These are phyloP conservation scores for Spongispora temasekensis DNA, from an alignment of 1,284 basidiomycete species.

Conservation along the genomic window DNA sequence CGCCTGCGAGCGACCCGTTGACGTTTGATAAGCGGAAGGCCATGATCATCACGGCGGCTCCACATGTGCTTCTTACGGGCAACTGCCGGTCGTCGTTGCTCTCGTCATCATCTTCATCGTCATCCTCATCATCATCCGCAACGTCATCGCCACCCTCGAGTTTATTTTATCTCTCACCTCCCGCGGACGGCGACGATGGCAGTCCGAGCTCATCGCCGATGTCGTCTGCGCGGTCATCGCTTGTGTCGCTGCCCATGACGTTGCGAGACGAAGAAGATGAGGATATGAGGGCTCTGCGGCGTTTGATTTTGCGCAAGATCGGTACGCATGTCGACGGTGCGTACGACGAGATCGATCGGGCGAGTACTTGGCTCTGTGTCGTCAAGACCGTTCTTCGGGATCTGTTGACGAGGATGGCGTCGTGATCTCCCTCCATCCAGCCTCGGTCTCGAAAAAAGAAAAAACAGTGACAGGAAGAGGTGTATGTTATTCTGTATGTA, in stretches of 20 bases:
- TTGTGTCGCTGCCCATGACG: slow-evolving; percentile 39
- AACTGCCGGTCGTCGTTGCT: slow-evolving; percentile 35
- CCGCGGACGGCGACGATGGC: slow-evolving; percentile 1
- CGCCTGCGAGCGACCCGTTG: slow-evolving; percentile 21
- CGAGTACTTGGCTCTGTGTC: slow-evolving; percentile 57
- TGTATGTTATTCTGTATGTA: slow-evolving; percentile 40
- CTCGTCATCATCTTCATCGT: slow-evolving; percentile 33
- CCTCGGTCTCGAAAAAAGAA: too few species aligned
- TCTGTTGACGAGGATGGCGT: slow-evolving; percentile 51
- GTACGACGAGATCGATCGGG: slow-evolving; percentile 64
- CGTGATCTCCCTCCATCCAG: too few species aligned
- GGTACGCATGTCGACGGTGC: slow-evolving; percentile 56
- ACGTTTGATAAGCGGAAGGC: slow-evolving; percentile 9
- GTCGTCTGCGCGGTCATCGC: slow-evolving; percentile 43
- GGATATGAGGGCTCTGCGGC: slow-evolving; percentile 57
- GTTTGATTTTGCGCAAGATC: slow-evolving; percentile 62
- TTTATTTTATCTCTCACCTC: slow-evolving; percentile 42
- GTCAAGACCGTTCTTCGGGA: slow-evolving; percentile 62
- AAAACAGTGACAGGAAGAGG: not conserved
- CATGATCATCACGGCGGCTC: not conserved
- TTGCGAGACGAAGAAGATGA: slow-evolving; percentile 52
- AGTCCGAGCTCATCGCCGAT: slow-evolving; percentile 38
- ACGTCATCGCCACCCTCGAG: too few species aligned
- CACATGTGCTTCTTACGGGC: slow-evolving; percentile 1
- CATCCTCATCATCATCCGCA: too few species aligned